These are phyloP conservation scores for Penicillium aurantiogriseum DNA, from an alignment of 2,329 filamentous ascomycete species.

Conservation along the genomic window DNA sequence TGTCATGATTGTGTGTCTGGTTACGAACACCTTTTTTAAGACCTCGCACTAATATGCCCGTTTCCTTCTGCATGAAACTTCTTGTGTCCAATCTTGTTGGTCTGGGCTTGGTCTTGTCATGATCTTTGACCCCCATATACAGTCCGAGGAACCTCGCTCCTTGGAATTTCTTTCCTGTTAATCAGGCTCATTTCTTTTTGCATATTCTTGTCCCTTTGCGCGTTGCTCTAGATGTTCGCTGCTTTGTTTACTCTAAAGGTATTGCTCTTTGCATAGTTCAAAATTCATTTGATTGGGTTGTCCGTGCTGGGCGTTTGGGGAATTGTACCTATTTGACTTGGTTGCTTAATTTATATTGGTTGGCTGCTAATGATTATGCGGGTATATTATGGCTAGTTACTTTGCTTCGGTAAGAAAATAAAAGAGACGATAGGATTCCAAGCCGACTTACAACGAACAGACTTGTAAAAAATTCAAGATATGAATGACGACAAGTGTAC, in stretches of 20 bases:
- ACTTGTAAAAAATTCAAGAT: not conserved
- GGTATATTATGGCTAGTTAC: not conserved
- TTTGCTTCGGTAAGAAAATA: not conserved
- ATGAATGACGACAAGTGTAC: not conserved
- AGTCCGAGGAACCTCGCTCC: not conserved
- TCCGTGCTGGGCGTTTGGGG: not conserved
- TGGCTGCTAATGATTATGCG: not conserved
- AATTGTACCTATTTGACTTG: not conserved
- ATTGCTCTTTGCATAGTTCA: not conserved
- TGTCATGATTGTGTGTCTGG: slow-evolving; percentile 86
- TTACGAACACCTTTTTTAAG: slow-evolving; percentile 79
- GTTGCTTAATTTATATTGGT: not conserved
- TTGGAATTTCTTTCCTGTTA: not conserved
- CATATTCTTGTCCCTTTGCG: not conserved
- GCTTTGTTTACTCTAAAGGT: not conserved
- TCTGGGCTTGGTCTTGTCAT: not conserved
- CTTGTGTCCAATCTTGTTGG: not conserved
- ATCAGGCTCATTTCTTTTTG: not conserved
- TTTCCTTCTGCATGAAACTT: not conserved
- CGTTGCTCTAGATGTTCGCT: not conserved
- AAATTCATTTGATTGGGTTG: not conserved
- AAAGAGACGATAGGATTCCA: not conserved
- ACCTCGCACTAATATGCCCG: slow-evolving; percentile 54
- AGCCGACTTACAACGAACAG: not conserved
- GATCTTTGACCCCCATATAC: not conserved